Evolutionary conservation across 208 protist species (phyloP).

Genomic region (Wallacemonas sp.): DNA sequence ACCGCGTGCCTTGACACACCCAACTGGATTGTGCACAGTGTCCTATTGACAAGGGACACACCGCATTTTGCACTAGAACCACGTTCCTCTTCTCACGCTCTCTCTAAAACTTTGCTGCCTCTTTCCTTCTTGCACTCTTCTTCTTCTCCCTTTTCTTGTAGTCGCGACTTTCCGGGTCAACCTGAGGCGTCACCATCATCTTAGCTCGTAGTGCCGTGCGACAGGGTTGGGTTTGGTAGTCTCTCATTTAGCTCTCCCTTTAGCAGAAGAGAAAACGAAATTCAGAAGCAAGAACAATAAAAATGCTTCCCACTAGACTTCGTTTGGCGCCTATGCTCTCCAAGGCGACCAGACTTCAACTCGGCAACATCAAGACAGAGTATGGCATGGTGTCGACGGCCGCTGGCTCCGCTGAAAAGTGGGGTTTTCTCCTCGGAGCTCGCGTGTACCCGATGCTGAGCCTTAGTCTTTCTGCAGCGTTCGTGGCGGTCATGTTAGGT

Average conservation of each 20-base stretch:
- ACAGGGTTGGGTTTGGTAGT: constrained; percentile 3
- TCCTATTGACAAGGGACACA: too few relatives aligned
- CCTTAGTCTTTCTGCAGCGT: constrained; percentile 31
- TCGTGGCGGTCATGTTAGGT: constrained; percentile 35
- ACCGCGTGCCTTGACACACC: too few relatives aligned
- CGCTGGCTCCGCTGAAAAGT: constrained; percentile 86
- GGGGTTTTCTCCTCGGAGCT: constrained; percentile 77
- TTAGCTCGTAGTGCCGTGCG: too few relatives aligned
- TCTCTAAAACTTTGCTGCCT: too few relatives aligned
- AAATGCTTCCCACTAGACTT: constrained; percentile 26
- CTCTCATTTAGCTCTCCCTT: not conserved
- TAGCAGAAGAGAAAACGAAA: not conserved
- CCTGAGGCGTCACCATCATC: too few relatives aligned
- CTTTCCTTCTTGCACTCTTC: too few relatives aligned
- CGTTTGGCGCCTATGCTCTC: constrained; percentile 72
- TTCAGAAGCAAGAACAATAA: not conserved
- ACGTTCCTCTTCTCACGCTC: too few relatives aligned
- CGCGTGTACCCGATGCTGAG: constrained; percentile 69
- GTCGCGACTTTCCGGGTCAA: too few relatives aligned
- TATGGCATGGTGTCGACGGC: constrained; percentile 81
- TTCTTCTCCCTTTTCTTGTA: too few relatives aligned
- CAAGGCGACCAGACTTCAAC: constrained; percentile 82
- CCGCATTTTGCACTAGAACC: too few relatives aligned
- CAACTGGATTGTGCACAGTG: too few relatives aligned
- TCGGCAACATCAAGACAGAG: constrained; percentile 90